phyloP scores from a whole-genome alignment of 2,329 filamentous ascomycete genomes.

The Fusarium dlaminii region DNA sequence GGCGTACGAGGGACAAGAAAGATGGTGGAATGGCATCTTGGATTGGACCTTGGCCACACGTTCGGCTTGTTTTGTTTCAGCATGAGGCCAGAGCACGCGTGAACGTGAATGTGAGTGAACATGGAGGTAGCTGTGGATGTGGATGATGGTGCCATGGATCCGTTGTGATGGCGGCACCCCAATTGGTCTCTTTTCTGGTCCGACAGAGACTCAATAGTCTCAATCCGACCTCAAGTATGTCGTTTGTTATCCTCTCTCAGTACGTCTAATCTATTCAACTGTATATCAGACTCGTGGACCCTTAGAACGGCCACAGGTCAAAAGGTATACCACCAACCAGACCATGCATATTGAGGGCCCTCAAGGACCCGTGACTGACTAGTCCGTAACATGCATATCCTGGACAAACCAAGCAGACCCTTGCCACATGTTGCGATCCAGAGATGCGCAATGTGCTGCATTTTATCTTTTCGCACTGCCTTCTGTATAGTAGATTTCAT shows the following conservation, averaged over 20 bases:
- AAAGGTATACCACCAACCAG: constrained; percentile 32
- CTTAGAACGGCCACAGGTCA: constrained; percentile 31
- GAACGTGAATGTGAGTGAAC: constrained; percentile 15
- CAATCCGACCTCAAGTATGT: background rate
- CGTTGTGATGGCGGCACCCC: constrained; percentile 5
- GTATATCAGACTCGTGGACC: constrained; percentile 22
- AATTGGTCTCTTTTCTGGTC: constrained; percentile 1
- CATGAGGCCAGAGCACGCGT: constrained; percentile 34
- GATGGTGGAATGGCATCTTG: constrained; percentile 21
- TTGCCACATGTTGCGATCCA: constrained; percentile 38
- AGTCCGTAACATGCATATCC: constrained; percentile 32
- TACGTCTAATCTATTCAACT: constrained; percentile 1
- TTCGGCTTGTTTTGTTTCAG: constrained; percentile 43
- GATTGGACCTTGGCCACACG: constrained; percentile 40
- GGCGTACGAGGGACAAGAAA: constrained; percentile 31
- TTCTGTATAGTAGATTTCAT: background rate
- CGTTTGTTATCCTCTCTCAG: constrained; percentile 3
- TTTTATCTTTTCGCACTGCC: background rate
- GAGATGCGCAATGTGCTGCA: constrained; percentile 32
- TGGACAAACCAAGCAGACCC: constrained; percentile 31
- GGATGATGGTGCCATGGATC: constrained; percentile 21
- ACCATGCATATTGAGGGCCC: constrained; percentile 29
- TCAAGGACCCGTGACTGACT: constrained; percentile 29
- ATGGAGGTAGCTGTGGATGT: constrained; percentile 1
- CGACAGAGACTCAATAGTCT: constrained; percentile 3